A percentile compares a stretch with the other conserved stretches of the same genome.
Conservation (phyloP, 2,329 filamentous ascomycete genomes). For the Talaromyces islandicus region DNA sequence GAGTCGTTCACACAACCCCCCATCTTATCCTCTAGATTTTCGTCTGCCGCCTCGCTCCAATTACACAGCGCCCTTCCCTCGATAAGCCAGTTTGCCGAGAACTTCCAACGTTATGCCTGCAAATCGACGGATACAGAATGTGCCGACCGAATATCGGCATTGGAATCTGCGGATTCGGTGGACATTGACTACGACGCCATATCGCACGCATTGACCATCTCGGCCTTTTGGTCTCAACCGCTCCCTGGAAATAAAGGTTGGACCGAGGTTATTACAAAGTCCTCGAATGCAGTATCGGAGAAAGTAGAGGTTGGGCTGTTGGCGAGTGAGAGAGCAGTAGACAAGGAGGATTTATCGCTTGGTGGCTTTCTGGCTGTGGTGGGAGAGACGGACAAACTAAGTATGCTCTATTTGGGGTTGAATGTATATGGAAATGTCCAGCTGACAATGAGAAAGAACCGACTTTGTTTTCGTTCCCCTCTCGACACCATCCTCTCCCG, state of each 20-base stretch:
- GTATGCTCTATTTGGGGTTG: slow-evolving; percentile 32
- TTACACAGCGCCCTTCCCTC: slow-evolving; percentile 62
- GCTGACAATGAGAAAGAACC: slow-evolving; percentile 45
- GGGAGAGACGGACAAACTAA: slow-evolving; percentile 64
- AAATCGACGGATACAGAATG: slow-evolving; percentile 44
- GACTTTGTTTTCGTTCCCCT: slow-evolving; percentile 76
- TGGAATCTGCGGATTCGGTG: slow-evolving; percentile 55
- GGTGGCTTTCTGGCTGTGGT: slow-evolving; percentile 74
- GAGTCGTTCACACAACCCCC: slow-evolving; percentile 59
- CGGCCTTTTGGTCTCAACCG: slow-evolving; percentile 53
- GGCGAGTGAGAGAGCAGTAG: slow-evolving; percentile 51
- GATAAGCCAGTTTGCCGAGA: slow-evolving; percentile 50
- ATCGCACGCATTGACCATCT: slow-evolving; percentile 59
- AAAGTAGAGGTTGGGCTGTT: slow-evolving; percentile 79
- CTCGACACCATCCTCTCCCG: slow-evolving; percentile 62
- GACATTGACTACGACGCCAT: slow-evolving; percentile 73
- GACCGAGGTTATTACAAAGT: slow-evolving; percentile 39
- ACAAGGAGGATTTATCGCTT: slow-evolving; percentile 69
- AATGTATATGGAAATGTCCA: neutral
- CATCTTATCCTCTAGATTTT: slow-evolving; percentile 53
- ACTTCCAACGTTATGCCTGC: slow-evolving; percentile 51
- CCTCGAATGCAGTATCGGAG: slow-evolving; percentile 28
- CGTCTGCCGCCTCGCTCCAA: slow-evolving; percentile 59
- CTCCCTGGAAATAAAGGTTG: slow-evolving; percentile 32
- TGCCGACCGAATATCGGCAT: slow-evolving; percentile 38